Evolutionary conservation across 768 basidiomycete genomes (phyloP).

Genomic region (Termitomyces sp.): DNA sequence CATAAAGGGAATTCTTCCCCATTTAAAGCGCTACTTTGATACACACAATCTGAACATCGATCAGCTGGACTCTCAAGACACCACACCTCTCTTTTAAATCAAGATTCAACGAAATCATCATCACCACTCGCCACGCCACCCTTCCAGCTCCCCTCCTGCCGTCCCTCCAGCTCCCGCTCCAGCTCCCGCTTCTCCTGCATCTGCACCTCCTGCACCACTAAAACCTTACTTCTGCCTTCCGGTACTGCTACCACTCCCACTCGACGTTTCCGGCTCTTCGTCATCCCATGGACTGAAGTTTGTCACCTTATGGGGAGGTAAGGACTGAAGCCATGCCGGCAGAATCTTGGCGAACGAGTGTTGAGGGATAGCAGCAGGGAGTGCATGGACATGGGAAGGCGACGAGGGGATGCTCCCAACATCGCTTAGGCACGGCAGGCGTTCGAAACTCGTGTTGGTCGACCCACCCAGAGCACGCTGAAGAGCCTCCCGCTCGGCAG

Average conservation of each 20-base stretch:
- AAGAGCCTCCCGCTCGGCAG: constrained; percentile 81
- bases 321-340: constrained; percentile 67
- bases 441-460: constrained; percentile 72
- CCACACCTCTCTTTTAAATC: constrained; percentile 14
- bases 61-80: constrained; percentile 13
- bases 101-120: constrained; percentile 8
- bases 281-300: constrained; percentile 86
- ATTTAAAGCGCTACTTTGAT: constrained; percentile 12
- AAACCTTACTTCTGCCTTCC: constrained; percentile 14
- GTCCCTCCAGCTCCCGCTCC: too few relatives aligned
- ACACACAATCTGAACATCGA: constrained; percentile 15
- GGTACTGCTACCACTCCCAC: constrained; percentile 5
- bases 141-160: constrained; percentile 8
- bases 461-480: constrained; percentile 76
- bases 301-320: constrained; percentile 63
- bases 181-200: too few relatives aligned
- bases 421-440: constrained; percentile 73
- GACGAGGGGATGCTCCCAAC: constrained; percentile 73
- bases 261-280: constrained; percentile 40
- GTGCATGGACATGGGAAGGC: constrained; percentile 49
- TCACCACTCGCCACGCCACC: constrained; percentile 3
- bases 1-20: constrained; percentile 9
- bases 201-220: too few relatives aligned
- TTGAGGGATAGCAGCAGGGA: constrained; percentile 19
- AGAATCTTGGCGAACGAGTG: constrained; percentile 28